These are phyloP conservation scores for Colletotrichum graminicola DNA, from an alignment of 2,329 filamentous ascomycete genomes.

Conservation along the genomic window DNA sequence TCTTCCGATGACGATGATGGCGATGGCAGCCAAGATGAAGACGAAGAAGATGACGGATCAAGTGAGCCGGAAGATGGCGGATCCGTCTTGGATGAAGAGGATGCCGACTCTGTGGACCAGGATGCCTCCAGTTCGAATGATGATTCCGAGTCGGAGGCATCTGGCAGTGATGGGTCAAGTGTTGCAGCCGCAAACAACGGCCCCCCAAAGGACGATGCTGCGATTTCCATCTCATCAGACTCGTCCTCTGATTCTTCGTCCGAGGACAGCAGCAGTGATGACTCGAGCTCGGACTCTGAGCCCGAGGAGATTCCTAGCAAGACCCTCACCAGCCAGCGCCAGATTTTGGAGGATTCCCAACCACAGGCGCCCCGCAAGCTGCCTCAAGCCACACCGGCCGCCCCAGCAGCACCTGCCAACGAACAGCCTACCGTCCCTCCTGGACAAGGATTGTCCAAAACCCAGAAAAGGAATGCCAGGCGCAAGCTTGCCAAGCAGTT, in stretches of 20 bases:
- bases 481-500: conserved; percentile 55
- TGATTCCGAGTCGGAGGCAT: conserved; percentile 36
- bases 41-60: background rate
- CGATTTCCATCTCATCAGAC: conserved; percentile 14
- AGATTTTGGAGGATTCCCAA: background rate
- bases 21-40: background rate
- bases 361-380: conserved; percentile 18
- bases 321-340: conserved; percentile 28
- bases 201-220: background rate
- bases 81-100: background rate
- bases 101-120: conserved; percentile 1
- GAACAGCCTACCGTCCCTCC: conserved; percentile 47
- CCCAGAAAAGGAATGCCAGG: conserved; percentile 65
- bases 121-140: conserved; percentile 23
- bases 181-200: background rate
- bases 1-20: conserved; percentile 8
- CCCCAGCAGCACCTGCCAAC: conserved; percentile 25
- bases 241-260: conserved; percentile 24
- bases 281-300: conserved; percentile 48
- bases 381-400: conserved; percentile 17
- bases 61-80: conserved; percentile 5
- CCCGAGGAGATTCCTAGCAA: conserved; percentile 55
- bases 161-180: conserved; percentile 33
- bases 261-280: conserved; percentile 39
- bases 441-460: conserved; percentile 55